These are phyloP conservation scores for Kondoa subrosea DNA, from an alignment of 768 basidiomycete species.

Conservation along the genomic window DNA sequence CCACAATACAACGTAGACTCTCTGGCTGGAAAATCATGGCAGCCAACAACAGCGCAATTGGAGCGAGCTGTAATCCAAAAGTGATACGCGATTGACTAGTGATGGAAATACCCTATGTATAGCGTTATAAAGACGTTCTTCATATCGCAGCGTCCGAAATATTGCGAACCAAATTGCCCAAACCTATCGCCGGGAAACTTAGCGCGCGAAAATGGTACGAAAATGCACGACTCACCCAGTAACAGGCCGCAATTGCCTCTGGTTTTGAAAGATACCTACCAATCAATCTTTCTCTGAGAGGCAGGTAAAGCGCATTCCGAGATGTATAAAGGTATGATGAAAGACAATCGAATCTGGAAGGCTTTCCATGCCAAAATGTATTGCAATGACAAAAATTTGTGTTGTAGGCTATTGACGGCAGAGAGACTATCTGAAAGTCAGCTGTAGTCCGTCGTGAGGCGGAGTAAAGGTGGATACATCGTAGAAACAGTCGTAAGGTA, in stretches of 20 bases:
- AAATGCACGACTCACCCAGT: background rate
- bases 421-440: no score
- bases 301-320: conserved; percentile 22
- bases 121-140: no score
- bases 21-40: conserved; percentile 30
- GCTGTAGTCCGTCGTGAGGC: no score
- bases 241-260: background rate
- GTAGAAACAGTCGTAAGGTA: no score
- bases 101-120: no score
- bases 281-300: conserved; percentile 30
- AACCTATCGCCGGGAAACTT: conserved; percentile 33
- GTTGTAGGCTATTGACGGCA: no score
- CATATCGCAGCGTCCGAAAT: no score
- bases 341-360: no score
- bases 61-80: conserved; percentile 21
- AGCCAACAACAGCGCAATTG: conserved; percentile 25
- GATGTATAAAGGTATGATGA: conserved; percentile 36
- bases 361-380: no score
- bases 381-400: no score
- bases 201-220: no score
- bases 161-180: conserved; percentile 23
- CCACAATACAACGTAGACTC: conserved; percentile 29
- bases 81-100: conserved; percentile 17
- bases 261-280: conserved; percentile 17
- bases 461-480: no score